phyloP scores from a whole-genome alignment of 345 rosid species.

The Rhizophora mangle region DNA sequence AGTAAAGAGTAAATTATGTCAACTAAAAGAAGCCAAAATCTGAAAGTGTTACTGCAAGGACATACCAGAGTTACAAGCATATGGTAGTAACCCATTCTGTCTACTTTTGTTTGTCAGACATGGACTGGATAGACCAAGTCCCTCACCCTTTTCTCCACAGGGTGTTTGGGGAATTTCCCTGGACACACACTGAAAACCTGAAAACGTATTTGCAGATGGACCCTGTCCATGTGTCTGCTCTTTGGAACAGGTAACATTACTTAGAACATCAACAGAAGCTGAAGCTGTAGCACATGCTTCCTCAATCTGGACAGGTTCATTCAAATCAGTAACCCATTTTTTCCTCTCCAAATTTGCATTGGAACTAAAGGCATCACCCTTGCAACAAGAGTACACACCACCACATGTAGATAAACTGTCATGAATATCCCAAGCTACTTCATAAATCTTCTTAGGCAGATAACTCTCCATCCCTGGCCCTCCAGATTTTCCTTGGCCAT shows the following conservation, averaged over 20 bases:
- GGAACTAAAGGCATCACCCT: constrained; percentile 30
- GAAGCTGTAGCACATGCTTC: constrained; percentile 36
- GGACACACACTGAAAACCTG: constrained; percentile 15
- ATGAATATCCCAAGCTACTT: constrained; percentile 16
- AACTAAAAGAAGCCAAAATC: not conserved
- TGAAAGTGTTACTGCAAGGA: not conserved
- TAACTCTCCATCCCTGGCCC: constrained; percentile 19
- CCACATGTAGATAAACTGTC: constrained; percentile 10
- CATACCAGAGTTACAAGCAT: constrained; percentile 27
- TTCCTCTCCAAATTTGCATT: constrained; percentile 25
- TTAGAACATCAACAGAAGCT: constrained; percentile 21
- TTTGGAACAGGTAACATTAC: constrained; percentile 17
- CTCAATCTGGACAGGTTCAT: constrained; percentile 47
- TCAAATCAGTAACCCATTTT: constrained; percentile 41
- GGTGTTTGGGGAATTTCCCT: constrained; percentile 33
- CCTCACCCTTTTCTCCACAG: constrained; percentile 31
- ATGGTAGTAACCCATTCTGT: constrained; percentile 29
- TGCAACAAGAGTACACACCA: constrained; percentile 20
- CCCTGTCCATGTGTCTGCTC: constrained; percentile 22
- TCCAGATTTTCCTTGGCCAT: constrained; percentile 23
- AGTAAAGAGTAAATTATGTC: too few relatives aligned
- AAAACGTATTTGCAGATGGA: constrained; percentile 22
- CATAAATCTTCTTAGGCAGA: constrained; percentile 18
- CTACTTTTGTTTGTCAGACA: constrained; percentile 33
- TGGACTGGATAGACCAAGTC: constrained; percentile 20